Evolutionary conservation across 805 yeast species (phyloP).

Genomic region (Wickerhamiella azyma): DNA sequence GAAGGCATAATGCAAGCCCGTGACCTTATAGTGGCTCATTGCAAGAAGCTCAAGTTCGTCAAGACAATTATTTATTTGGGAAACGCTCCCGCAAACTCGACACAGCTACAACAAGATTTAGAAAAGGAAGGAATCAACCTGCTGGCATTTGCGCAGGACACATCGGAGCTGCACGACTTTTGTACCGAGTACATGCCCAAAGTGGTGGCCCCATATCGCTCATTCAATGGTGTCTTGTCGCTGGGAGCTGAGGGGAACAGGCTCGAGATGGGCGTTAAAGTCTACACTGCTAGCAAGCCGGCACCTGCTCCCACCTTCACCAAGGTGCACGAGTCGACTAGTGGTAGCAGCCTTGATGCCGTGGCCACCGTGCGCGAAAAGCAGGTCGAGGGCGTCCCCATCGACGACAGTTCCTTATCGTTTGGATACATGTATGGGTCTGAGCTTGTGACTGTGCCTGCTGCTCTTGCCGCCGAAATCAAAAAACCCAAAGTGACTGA

Average conservation of each 20-base stretch:
- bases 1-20: conserved; percentile 6
- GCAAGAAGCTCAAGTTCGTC: conserved; percentile 11
- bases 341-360: background rate
- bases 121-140: conserved; percentile 1
- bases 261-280: background rate
- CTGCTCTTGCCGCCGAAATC: background rate
- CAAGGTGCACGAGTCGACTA: background rate
- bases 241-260: background rate
- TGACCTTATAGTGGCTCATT: conserved; percentile 13
- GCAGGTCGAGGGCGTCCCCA: background rate
- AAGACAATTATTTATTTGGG: background rate
- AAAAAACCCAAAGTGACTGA: background rate
- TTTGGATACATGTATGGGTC: conserved; percentile 12
- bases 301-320: conserved; percentile 1
- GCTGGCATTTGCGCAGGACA: background rate
- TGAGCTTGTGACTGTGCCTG: conserved; percentile 8
- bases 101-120: conserved; percentile 5
- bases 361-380: background rate
- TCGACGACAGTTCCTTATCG: background rate
- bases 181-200: background rate
- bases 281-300: background rate
- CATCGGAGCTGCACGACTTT: background rate
- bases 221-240: conserved; percentile 1
- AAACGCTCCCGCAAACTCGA: conserved; percentile 10
- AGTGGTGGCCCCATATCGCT: background rate